These are phyloP conservation scores for Rhizopus microsporus DNA, from an alignment of 371 early-diverging fungal genomes.

Conservation along the genomic window DNA sequence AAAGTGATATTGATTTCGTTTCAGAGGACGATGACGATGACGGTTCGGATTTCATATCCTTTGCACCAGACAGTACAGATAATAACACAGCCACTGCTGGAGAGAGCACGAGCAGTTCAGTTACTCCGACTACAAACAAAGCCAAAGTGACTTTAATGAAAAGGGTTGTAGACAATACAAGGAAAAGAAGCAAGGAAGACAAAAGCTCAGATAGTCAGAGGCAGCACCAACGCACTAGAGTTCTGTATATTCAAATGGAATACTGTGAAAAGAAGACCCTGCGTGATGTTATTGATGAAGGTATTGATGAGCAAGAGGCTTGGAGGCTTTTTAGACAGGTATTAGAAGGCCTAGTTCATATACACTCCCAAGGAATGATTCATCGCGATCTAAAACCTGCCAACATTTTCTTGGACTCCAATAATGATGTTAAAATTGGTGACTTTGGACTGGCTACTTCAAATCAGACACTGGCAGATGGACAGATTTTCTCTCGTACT, in stretches of 20 bases:
- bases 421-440: conserved; percentile 91
- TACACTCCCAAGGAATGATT: conserved; percentile 89
- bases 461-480: conserved; percentile 59
- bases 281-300: conserved; percentile 83
- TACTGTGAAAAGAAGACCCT: conserved; percentile 95
- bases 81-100: conserved; percentile 12
- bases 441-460: conserved; percentile 97
- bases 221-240: conserved; percentile 46
- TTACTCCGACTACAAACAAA: conserved; percentile 11
- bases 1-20: conserved; percentile 29
- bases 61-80: conserved; percentile 23
- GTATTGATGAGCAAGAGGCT: conserved; percentile 69
- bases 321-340: conserved; percentile 80
- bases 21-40: conserved; percentile 21
- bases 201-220: conserved; percentile 26
- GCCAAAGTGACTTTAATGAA: conserved; percentile 11
- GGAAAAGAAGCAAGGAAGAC: conserved; percentile 22
- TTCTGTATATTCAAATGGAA: conserved; percentile 97
- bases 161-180: conserved; percentile 22
- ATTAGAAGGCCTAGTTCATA: conserved; percentile 84
- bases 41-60: conserved; percentile 35
- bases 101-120: conserved; percentile 7
- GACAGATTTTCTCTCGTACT: conserved; percentile 9
- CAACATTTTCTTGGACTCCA: conserved; percentile 91
- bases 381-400: conserved; percentile 98